phyloP scores from a whole-genome alignment of 139 green algal species.

The Pseudopediastrum boryanum region DNA sequence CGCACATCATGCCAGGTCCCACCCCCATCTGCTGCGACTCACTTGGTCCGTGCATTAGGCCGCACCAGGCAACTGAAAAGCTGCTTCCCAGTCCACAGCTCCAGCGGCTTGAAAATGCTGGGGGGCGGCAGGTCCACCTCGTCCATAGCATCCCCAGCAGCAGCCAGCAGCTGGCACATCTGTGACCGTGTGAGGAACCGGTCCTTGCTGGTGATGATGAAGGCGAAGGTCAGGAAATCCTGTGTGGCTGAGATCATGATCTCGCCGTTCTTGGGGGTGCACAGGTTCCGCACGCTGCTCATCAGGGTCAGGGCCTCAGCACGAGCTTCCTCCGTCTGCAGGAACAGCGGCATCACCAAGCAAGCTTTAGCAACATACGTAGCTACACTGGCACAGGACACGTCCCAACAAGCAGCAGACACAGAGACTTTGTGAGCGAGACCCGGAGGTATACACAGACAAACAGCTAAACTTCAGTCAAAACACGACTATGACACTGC shows the following conservation, averaged over 20 bases:
- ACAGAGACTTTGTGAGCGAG: too few species aligned
- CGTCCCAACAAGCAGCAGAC: too few species aligned
- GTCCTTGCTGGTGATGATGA: constrained; percentile 90
- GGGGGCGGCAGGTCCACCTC: constrained; percentile 61
- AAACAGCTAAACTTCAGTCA: too few species aligned
- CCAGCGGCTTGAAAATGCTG: constrained; percentile 81
- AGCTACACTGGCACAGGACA: too few species aligned
- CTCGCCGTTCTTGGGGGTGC: constrained; percentile 97
- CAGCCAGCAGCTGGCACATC: constrained; percentile 73
- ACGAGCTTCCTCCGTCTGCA: constrained; percentile 94
- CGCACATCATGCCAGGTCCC: too few species aligned
- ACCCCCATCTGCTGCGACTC: constrained; percentile 9
- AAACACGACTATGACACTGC: too few species aligned
- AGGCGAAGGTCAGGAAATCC: constrained; percentile 97
- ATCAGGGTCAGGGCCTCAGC: constrained; percentile 93
- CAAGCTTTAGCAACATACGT: too few species aligned
- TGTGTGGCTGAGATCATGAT: constrained; percentile 94
- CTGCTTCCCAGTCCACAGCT: constrained; percentile 99
- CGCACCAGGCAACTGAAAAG: constrained; percentile 87
- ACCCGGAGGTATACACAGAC: too few species aligned
- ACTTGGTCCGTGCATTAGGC: constrained; percentile 59
- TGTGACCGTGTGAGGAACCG: constrained; percentile 67
- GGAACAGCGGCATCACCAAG: neutral
- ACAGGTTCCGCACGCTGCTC: constrained; percentile 92
- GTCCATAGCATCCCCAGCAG: constrained; percentile 78